Conservation (phyloP, 2,329 filamentous ascomycete genomes). For the Epichloe festucae region DNA sequence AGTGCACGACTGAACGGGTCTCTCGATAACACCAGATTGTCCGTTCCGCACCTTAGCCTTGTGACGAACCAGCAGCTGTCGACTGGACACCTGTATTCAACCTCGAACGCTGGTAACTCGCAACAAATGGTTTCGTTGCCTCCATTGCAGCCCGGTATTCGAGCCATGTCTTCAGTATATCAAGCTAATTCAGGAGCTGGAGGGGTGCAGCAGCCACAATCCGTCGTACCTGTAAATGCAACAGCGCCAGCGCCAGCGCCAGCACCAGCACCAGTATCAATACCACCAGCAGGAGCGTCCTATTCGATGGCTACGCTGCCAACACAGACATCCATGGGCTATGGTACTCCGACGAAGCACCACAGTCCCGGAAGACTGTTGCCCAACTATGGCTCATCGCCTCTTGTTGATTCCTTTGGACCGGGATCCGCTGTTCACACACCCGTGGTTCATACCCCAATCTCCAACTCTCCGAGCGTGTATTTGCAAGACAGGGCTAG, state of each 20-base stretch:
- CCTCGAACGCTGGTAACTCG: constrained; percentile 22
- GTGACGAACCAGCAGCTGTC: constrained; percentile 35
- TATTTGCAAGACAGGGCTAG: constrained; percentile 82
- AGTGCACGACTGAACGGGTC: constrained; percentile 10
- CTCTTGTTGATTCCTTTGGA: constrained; percentile 48
- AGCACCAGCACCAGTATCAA: constrained; percentile 8
- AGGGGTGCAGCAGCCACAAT: constrained; percentile 25
- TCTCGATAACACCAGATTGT: constrained; percentile 34
- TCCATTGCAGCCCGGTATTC: constrained; percentile 44
- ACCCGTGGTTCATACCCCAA: constrained; percentile 45
- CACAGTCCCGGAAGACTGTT: constrained; percentile 38
- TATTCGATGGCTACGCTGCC: constrained; percentile 12
- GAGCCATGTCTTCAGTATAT: constrained; percentile 70
- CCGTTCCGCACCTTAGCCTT: constrained; percentile 58
- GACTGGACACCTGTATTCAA: constrained; percentile 25
- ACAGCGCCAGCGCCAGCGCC: constrained; percentile 7
- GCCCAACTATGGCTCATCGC: constrained; percentile 44
- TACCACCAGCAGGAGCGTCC: constrained; percentile 4
- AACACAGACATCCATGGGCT: constrained; percentile 23
- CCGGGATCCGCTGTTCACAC: constrained; percentile 41
- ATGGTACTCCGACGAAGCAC: constrained; percentile 39
- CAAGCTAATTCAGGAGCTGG: constrained; percentile 33
- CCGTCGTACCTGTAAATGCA: constrained; percentile 14
- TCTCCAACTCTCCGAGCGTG: constrained; percentile 72
- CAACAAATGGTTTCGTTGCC: constrained; percentile 41